phyloP scores from a whole-genome alignment of 768 basidiomycete species.

The Cubamyces sp. region DNA sequence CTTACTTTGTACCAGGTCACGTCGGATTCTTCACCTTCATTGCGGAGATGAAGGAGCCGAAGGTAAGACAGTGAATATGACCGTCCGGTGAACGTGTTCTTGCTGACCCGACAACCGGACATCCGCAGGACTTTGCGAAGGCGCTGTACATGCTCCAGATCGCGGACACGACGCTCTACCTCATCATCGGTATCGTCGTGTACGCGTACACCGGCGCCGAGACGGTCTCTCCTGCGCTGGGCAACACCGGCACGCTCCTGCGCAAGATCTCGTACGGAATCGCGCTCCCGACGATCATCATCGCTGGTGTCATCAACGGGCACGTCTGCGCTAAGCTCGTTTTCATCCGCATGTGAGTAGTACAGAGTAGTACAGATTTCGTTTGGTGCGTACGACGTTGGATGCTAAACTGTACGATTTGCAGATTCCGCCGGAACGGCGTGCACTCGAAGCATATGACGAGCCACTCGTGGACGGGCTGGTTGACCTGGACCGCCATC shows the following conservation, averaged over 20 bases:
- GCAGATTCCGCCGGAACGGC: slow-evolving; percentile 35
- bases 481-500: slow-evolving; percentile 35
- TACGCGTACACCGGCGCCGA: slow-evolving; percentile 32
- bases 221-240: slow-evolving; percentile 37
- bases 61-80: slow-evolving; percentile 9
- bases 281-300: slow-evolving; percentile 37
- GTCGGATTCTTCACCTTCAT: slow-evolving; percentile 39
- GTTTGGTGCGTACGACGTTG: too few species aligned
- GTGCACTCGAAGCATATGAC: slow-evolving; percentile 34
- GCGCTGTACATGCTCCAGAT: slow-evolving; percentile 35
- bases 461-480: slow-evolving; percentile 32
- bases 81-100: too few species aligned
- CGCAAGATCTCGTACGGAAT: slow-evolving; percentile 36
- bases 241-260: slow-evolving; percentile 33
- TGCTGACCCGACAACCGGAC: neutral
- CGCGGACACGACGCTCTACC: slow-evolving; percentile 36
- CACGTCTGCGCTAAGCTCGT: slow-evolving; percentile 38
- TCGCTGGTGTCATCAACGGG: slow-evolving; percentile 38
- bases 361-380: too few species aligned
- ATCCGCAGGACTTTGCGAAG: slow-evolving; percentile 33
- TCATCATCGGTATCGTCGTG: slow-evolving; percentile 36
- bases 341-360: slow-evolving; percentile 31
- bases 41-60: slow-evolving; percentile 36
- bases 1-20: slow-evolving; percentile 24
- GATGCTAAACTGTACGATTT: too few species aligned